These are phyloP conservation scores for Theileria parva DNA, from an alignment of 169 alveolate genomes.

Conservation along the genomic window DNA sequence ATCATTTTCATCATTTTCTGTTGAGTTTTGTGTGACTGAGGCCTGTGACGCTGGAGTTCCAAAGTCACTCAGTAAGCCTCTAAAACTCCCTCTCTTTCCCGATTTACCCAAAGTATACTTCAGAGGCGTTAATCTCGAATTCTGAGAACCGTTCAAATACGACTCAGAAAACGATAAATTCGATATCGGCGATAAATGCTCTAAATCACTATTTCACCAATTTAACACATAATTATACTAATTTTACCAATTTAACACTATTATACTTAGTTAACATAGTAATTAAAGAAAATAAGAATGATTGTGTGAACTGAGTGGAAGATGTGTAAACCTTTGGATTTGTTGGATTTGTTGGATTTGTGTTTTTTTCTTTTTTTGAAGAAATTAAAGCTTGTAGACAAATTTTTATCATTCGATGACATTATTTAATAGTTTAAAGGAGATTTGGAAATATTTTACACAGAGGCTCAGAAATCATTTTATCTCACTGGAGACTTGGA, in stretches of 20 bases:
- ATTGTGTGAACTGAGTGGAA: not conserved
- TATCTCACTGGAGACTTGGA: too few relatives aligned
- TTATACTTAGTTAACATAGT: too few relatives aligned
- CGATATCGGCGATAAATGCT: not conserved
- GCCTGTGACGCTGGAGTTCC: conserved; percentile 11
- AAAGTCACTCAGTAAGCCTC: conserved; percentile 48
- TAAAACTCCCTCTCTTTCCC: conserved; percentile 31
- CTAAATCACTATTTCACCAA: too few relatives aligned
- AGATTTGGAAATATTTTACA: too few relatives aligned
- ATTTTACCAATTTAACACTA: too few relatives aligned
- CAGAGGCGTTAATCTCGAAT: not conserved
- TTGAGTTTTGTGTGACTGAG: not conserved
- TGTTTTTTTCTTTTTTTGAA: conserved; percentile 45
- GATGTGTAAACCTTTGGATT: not conserved
- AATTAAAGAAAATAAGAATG: too few relatives aligned
- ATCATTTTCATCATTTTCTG: conserved; percentile 36
- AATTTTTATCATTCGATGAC: conserved; percentile 38
- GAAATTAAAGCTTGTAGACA: conserved; percentile 52
- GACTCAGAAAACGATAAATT: conserved; percentile 17
- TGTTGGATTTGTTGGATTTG: not conserved
- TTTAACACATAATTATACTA: too few relatives aligned
- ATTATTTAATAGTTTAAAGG: too few relatives aligned
- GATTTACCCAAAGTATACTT: too few relatives aligned
- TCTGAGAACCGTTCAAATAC: not conserved
- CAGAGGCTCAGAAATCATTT: too few relatives aligned